Conservation (phyloP, 2,329 filamentous ascomycete species). For the Pseudocercospora cruenta region DNA sequence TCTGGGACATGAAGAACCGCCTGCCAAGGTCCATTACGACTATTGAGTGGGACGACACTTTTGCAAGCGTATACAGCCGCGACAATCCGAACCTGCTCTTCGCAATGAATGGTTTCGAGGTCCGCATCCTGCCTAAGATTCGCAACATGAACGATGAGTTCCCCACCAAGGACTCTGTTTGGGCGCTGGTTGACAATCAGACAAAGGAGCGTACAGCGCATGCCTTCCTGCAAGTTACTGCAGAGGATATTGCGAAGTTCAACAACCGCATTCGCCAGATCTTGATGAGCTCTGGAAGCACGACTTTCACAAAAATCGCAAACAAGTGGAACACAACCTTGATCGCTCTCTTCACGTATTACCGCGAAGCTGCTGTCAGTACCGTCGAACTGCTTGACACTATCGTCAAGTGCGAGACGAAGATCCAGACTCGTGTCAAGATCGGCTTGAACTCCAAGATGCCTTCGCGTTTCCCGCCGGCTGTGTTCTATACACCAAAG, state of each 20-base stretch:
- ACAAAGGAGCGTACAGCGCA: constrained; percentile 97
- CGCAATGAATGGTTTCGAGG: constrained; percentile 97
- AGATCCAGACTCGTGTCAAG: constrained; percentile 98
- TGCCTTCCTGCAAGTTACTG: constrained; percentile 95
- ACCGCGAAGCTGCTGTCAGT: constrained; percentile 94
- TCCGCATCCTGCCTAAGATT: constrained; percentile 92
- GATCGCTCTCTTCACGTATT: constrained; percentile 97
- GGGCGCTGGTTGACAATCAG: constrained; percentile 94
- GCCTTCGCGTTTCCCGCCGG: constrained; percentile 96
- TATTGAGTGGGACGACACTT: constrained; percentile 98
- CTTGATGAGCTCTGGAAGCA: constrained; percentile 98
- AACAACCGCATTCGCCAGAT: constrained; percentile 99
- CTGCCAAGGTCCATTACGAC: constrained; percentile 93
- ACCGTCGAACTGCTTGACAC: constrained; percentile 93
- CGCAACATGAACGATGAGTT: constrained; percentile 96
- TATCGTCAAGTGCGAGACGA: constrained; percentile 99
- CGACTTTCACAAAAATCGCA: constrained; percentile 98
- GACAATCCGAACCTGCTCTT: constrained; percentile 97
- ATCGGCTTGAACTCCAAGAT: constrained; percentile 99
- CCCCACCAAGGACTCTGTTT: constrained; percentile 95
- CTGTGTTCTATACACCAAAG: constrained; percentile 98
- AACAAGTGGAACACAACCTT: constrained; percentile 99
- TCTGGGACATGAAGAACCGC: constrained; percentile 98
- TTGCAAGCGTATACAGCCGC: constrained; percentile 94
- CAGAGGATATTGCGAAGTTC: constrained; percentile 98